Conservation (phyloP, 495 filamentous ascomycete species). For the Penicillium fimorum region DNA sequence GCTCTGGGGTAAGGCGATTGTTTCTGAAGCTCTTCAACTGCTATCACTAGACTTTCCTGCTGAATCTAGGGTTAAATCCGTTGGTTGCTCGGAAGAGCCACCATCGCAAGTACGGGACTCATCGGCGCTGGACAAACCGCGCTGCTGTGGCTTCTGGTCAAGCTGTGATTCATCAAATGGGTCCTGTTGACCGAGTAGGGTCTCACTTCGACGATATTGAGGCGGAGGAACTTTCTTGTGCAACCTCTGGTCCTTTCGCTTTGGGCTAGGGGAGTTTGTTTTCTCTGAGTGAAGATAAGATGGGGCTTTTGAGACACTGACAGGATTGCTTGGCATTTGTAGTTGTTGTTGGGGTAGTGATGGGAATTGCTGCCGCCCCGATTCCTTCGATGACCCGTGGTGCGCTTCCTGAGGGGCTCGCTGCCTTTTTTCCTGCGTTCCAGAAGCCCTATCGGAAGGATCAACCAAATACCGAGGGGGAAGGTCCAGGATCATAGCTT, state of each 20-base stretch:
- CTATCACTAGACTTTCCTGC: not conserved
- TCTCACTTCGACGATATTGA: constrained; percentile 21
- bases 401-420: constrained; percentile 39
- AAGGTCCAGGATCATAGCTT: not conserved
- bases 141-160: not conserved
- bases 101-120: not conserved
- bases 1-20: too few species aligned
- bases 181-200: too few species aligned
- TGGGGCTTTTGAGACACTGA: constrained; percentile 16
- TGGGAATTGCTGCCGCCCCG: constrained; percentile 24
- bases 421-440: not conserved
- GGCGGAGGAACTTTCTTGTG: constrained; percentile 42
- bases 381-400: constrained; percentile 78
- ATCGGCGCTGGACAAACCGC: constrained; percentile 8
- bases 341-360: constrained; percentile 14
- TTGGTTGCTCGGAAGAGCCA: not conserved
- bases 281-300: constrained; percentile 37
- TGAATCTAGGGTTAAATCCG: not conserved
- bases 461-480: not conserved
- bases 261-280: constrained; percentile 35
- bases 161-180: not conserved
- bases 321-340: constrained; percentile 29
- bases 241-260: constrained; percentile 41
- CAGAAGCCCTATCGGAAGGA: not conserved
- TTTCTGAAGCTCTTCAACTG: not conserved